These are phyloP conservation scores for Physcomitrellopsis africana DNA, from an alignment of 225 moss, liverwort and hornwort species.

Conservation along the genomic window DNA sequence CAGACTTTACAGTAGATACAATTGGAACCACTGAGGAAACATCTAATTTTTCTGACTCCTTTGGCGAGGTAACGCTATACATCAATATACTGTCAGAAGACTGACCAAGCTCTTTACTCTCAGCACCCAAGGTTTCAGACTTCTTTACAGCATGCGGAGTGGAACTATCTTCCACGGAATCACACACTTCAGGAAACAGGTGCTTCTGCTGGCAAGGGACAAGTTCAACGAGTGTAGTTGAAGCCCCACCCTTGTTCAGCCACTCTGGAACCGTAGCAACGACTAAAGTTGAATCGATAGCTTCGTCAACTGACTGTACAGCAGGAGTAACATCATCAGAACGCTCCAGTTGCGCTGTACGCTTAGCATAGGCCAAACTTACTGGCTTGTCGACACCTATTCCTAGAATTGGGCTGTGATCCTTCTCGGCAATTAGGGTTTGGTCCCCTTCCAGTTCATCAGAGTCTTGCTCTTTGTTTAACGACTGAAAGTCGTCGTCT, in stretches of 20 bases:
- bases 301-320: conserved; percentile 10
- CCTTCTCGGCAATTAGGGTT: not conserved
- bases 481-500: conserved; percentile 13
- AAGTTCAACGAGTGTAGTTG: not conserved
- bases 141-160: not conserved
- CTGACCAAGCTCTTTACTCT: conserved; percentile 6
- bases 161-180: not conserved
- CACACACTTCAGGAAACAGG: not conserved
- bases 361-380: conserved; percentile 27
- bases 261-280: not conserved
- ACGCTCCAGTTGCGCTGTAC: conserved; percentile 1
- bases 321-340: not conserved
- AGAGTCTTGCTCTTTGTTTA: conserved; percentile 19
- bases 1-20: conserved; percentile 1
- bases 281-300: not conserved
- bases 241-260: not conserved
- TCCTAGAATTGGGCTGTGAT: conserved; percentile 1
- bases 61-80: not conserved
- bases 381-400: conserved; percentile 5
- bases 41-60: conserved; percentile 12
- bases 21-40: conserved; percentile 10
- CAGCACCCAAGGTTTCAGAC: not conserved
- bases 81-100: not conserved
- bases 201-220: conserved; percentile 4
- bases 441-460: conserved; percentile 24